These are phyloP conservation scores for Lachancea lanzarotensis DNA, from an alignment of 805 yeast genomes.

Conservation along the genomic window DNA sequence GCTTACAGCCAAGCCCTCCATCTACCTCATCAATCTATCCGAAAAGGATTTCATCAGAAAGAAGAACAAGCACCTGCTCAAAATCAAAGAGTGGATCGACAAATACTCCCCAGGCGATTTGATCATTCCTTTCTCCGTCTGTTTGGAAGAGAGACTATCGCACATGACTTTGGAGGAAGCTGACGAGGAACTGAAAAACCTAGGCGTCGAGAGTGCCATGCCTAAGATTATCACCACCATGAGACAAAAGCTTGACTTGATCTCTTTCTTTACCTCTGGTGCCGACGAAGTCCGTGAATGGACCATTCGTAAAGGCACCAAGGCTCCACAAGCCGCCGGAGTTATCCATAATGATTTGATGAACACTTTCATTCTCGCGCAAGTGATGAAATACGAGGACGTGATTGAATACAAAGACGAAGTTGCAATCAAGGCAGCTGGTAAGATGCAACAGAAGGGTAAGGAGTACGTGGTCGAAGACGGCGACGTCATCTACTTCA, in stretches of 20 bases:
- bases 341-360: constrained; percentile 94
- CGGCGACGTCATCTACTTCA: constrained; percentile 86
- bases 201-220: constrained; percentile 72
- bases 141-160: constrained; percentile 86
- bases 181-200: constrained; percentile 63
- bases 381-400: constrained; percentile 81
- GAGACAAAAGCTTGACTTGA: constrained; percentile 81
- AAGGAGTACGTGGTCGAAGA: constrained; percentile 93
- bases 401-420: constrained; percentile 76
- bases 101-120: constrained; percentile 80
- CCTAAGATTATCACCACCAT: constrained; percentile 81
- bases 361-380: constrained; percentile 91
- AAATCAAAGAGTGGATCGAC: constrained; percentile 88
- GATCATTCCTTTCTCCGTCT: constrained; percentile 89
- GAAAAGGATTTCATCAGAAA: constrained; percentile 83
- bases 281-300: constrained; percentile 96
- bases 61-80: constrained; percentile 77
- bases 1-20: constrained; percentile 92
- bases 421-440: constrained; percentile 72
- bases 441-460: constrained; percentile 87
- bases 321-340: constrained; percentile 99
- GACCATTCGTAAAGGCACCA: constrained; percentile 88
- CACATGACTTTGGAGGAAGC: constrained; percentile 79
- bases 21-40: constrained; percentile 83
- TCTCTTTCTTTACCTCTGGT: constrained; percentile 94